Percentiles rank a stretch among this genome's conserved stretches.
Evolutionary conservation across 129 eudicot species (phyloP).

Genomic region (Erigeron canadensis): DNA sequence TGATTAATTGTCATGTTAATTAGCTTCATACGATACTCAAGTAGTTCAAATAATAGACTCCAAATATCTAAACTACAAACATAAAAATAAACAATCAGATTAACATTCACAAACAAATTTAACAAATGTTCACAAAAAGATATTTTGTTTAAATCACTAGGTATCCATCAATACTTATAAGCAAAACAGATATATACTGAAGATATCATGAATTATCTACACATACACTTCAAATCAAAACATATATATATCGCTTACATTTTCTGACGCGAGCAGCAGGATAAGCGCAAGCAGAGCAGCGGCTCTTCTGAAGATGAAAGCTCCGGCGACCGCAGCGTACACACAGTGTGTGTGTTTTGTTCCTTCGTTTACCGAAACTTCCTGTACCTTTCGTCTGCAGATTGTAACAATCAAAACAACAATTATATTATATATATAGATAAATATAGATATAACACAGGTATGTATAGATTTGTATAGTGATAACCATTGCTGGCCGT

Average conservation of each 20-base stretch:
- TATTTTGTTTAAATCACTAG: too few species aligned
- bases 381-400: slow-evolving; percentile 70
- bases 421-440: neutral
- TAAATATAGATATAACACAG: neutral
- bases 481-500: slow-evolving; percentile 42
- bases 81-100: too few species aligned
- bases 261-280: slow-evolving; percentile 69
- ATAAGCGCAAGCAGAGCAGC: slow-evolving; percentile 71
- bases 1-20: too few species aligned
- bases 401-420: slow-evolving; percentile 6
- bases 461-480: neutral
- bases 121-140: too few species aligned
- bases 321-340: slow-evolving; percentile 79
- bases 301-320: slow-evolving; percentile 73
- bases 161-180: too few species aligned
- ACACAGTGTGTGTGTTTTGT: slow-evolving; percentile 77
- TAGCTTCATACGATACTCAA: too few species aligned
- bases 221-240: neutral
- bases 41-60: too few species aligned
- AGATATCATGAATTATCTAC: neutral
- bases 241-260: slow-evolving; percentile 30
- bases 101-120: too few species aligned
- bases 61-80: too few species aligned
- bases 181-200: too few species aligned
- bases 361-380: slow-evolving; percentile 70